Percentiles rank a stretch among this genome's conserved stretches.
Evolutionary conservation across 306 rosid species (phyloP).

Genomic region (Inga leiocalycina): DNA sequence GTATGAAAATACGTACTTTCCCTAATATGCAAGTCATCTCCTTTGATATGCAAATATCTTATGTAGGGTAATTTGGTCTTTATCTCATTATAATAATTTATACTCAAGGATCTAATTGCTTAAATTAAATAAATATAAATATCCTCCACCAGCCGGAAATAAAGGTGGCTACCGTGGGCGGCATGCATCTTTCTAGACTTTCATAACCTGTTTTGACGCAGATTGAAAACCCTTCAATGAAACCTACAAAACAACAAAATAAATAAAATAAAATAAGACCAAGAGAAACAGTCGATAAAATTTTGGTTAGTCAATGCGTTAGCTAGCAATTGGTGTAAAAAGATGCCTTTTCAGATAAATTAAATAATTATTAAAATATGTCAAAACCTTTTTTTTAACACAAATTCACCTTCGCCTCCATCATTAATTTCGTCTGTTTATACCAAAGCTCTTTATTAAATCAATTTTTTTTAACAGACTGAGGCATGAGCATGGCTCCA

Average conservation of each 20-base stretch:
- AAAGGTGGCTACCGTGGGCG: not conserved
- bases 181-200: not conserved
- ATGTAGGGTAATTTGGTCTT: too few species aligned
- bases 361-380: not conserved
- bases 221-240: not conserved
- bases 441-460: not conserved
- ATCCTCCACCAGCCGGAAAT: not conserved
- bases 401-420: not conserved
- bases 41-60: too few species aligned
- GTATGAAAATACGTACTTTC: too few species aligned
- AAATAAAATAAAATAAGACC: not conserved
- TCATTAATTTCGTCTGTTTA: not conserved
- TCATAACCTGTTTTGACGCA: too few species aligned
- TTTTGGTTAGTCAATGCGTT: not conserved
- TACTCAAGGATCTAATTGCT: too few species aligned
- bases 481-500: not conserved
- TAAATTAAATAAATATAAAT: too few species aligned
- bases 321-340: not conserved
- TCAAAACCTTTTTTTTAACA: not conserved
- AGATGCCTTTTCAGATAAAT: not conserved
- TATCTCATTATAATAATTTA: too few species aligned
- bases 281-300: not conserved
- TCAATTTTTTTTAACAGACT: not conserved
- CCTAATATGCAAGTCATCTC: too few species aligned
- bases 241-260: not conserved